These are phyloP conservation scores for Eimeria maxima DNA, from an alignment of 169 alveolate genomes.

Conservation along the genomic window DNA sequence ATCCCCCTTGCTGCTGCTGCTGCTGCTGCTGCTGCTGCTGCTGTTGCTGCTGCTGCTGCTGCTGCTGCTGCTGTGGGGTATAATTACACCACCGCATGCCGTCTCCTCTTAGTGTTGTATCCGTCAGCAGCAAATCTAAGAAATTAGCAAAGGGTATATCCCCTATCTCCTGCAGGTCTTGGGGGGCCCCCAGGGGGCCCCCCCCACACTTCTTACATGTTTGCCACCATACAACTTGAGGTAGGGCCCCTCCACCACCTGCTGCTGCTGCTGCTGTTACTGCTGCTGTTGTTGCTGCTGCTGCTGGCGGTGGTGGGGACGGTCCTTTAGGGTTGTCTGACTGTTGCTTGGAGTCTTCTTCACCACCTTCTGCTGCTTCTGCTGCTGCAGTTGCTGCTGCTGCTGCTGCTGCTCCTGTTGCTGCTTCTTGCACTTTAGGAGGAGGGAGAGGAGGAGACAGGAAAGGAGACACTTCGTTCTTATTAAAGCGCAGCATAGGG, in stretches of 20 bases:
- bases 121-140: constrained; percentile 46
- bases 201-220: neutral
- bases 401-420: constrained; percentile 53
- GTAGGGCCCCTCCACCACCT: too few relatives aligned
- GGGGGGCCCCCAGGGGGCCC: too few relatives aligned
- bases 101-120: neutral
- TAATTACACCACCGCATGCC: neutral
- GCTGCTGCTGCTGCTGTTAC: too few relatives aligned
- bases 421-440: neutral
- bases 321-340: too few relatives aligned
- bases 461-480: constrained; percentile 28
- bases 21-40: neutral
- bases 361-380: constrained; percentile 16
- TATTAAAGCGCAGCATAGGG: constrained; percentile 18
- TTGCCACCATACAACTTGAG: constrained; percentile 20
- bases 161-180: neutral
- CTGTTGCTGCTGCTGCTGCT: constrained; percentile 36
- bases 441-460: constrained; percentile 22
- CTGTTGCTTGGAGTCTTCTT: too few relatives aligned
- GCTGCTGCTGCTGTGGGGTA: neutral
- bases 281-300: too few relatives aligned
- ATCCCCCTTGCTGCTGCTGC: too few relatives aligned
- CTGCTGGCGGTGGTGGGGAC: too few relatives aligned
- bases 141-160: neutral
- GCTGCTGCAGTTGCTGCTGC: constrained; percentile 49